These are phyloP conservation scores for Citrus australasica DNA, from an alignment of 345 rosid species.

Conservation along the genomic window DNA sequence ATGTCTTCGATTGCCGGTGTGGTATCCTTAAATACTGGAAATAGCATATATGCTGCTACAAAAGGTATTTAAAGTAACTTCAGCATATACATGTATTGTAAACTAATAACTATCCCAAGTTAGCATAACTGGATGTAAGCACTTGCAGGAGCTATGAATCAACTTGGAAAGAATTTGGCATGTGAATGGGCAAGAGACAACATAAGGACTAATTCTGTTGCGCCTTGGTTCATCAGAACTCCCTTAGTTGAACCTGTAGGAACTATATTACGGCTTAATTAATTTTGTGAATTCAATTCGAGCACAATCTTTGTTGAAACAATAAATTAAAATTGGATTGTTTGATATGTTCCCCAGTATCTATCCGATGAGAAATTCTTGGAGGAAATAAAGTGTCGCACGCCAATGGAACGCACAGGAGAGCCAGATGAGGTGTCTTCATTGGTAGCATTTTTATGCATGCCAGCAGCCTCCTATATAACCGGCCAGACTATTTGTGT, in stretches of 20 bases:
- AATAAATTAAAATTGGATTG: not conserved
- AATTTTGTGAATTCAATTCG: no score
- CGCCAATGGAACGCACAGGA: constrained; percentile 45
- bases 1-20: constrained; percentile 27
- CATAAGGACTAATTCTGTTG: constrained; percentile 40
- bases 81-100: no score
- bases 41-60: not conserved
- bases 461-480: constrained; percentile 62
- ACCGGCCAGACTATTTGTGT: constrained; percentile 59
- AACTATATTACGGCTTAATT: not conserved
- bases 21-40: not conserved
- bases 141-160: constrained; percentile 38
- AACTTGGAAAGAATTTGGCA: constrained; percentile 39
- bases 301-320: no score
- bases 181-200: constrained; percentile 74
- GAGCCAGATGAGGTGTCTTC: constrained; percentile 54
- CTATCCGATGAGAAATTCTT: not conserved
- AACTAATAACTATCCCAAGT: no score
- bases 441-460: constrained; percentile 50
- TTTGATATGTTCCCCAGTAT: not conserved
- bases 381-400: constrained; percentile 26
- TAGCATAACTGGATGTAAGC: not conserved
- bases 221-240: constrained; percentile 29
- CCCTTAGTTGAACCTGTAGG: not conserved
- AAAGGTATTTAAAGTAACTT: not conserved